Conservation (phyloP, 1,139 yeast genomes). For the Lodderomyces margitis region DNA sequence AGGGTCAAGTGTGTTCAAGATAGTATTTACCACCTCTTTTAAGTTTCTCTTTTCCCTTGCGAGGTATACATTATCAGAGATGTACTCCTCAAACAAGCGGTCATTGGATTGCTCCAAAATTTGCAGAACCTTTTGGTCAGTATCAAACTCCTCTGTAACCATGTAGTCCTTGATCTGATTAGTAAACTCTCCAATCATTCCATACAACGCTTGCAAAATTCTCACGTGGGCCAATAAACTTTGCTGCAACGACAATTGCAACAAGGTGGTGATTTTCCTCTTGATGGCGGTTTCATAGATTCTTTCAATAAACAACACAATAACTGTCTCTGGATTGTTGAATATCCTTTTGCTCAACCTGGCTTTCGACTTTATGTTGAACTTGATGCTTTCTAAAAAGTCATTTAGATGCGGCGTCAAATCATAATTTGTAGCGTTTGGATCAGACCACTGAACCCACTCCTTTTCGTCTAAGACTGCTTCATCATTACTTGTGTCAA, state of each 20-base stretch:
- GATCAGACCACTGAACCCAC: constrained; percentile 2
- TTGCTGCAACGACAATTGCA: constrained; percentile 62
- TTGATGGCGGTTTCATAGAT: constrained; percentile 76
- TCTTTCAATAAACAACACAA: constrained; percentile 70
- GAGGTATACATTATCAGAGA: constrained; percentile 69
- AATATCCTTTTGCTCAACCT: constrained; percentile 73
- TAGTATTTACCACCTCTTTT: constrained; percentile 54
- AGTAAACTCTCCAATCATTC: constrained; percentile 60
- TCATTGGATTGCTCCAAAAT: constrained; percentile 71
- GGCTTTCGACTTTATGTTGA: constrained; percentile 64
- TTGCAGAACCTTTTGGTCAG: constrained; percentile 44
- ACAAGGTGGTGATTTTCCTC: constrained; percentile 59
- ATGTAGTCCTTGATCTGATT: constrained; percentile 63
- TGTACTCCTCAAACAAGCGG: constrained; percentile 71
- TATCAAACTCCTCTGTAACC: constrained; percentile 44
- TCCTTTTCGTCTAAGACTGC: constrained; percentile 15
- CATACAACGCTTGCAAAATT: constrained; percentile 64
- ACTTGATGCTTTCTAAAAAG: constrained; percentile 34
- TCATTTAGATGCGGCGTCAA: constrained; percentile 37
- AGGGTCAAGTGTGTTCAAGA: constrained; percentile 50
- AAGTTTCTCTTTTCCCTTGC: constrained; percentile 70
- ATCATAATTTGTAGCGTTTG: constrained; percentile 1
- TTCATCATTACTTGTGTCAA: constrained; percentile 32
- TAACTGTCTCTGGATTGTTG: constrained; percentile 61
- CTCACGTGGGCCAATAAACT: constrained; percentile 78